These are phyloP conservation scores for Dictyostelium capitatum DNA, from an alignment of 78 protist species.

Conservation along the genomic window DNA sequence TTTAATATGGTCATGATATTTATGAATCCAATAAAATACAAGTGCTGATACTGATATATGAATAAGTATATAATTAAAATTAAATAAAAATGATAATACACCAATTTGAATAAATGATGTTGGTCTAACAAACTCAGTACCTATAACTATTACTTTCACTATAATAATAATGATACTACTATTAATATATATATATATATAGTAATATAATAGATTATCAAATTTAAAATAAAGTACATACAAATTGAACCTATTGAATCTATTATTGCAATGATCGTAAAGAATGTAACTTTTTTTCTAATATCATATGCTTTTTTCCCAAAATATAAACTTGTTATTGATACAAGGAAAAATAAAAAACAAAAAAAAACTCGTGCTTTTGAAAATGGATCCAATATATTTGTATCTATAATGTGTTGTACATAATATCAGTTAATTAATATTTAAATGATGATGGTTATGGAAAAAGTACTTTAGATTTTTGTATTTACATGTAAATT, in stretches of 20 bases:
- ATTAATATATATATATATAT: not conserved
- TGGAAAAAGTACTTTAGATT: not conserved
- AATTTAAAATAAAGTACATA: not conserved
- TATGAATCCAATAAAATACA: slow-evolving; percentile 19
- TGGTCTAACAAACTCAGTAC: not conserved
- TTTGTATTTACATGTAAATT: not conserved
- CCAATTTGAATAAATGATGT: not conserved
- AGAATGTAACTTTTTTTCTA: not conserved
- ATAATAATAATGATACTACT: not conserved
- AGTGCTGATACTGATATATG: not conserved
- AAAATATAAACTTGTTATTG: slow-evolving; percentile 9
- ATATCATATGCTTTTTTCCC: not conserved
- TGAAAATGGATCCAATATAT: not conserved
- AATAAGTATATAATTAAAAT: slow-evolving; percentile 7
- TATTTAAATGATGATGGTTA: not conserved
- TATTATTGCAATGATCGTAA: not conserved
- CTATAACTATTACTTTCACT: not conserved
- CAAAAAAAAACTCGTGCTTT: not conserved
- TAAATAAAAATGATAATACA: not conserved
- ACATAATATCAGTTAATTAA: no score
- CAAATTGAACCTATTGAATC: not conserved
- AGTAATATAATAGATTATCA: not conserved
- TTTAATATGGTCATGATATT: slow-evolving; percentile 5
- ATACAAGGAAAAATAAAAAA: not conserved
- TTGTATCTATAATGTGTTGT: not conserved